Conservation (phyloP, 495 filamentous ascomycete genomes). For the Tricharina praecox region DNA sequence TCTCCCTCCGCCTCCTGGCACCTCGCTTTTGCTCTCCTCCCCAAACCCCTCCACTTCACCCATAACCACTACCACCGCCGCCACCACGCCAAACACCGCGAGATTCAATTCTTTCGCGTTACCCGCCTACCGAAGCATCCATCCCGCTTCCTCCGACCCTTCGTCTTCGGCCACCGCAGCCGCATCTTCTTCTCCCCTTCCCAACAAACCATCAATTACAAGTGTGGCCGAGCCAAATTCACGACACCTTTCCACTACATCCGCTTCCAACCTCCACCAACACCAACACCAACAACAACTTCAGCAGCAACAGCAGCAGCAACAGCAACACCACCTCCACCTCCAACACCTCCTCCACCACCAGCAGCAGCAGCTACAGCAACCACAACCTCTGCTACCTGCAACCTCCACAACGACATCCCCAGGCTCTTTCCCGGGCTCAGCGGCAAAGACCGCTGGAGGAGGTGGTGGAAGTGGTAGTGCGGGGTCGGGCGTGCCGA, state of each 20-base stretch:
- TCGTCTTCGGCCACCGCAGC: slow-evolving; percentile 14
- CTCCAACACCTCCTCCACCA: too few relatives aligned
- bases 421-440: slow-evolving; percentile 21
- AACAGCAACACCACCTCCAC: too few relatives aligned
- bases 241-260: slow-evolving; percentile 17
- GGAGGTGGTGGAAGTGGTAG: slow-evolving; percentile 26
- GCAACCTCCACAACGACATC: slow-evolving; percentile 24
- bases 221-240: slow-evolving; percentile 14
- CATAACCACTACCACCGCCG: too few relatives aligned
- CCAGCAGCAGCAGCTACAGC: too few relatives aligned
- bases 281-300: too few relatives aligned
- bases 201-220: slow-evolving; percentile 6
- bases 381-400: slow-evolving; percentile 22
- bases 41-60: slow-evolving; percentile 10
- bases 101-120: slow-evolving; percentile 10
- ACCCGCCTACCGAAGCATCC: slow-evolving; percentile 1
- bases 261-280: slow-evolving; percentile 13
- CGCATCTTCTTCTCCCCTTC: slow-evolving; percentile 5
- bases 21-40: slow-evolving; percentile 5
- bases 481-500: slow-evolving; percentile 36
- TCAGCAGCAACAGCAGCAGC: too few relatives aligned
- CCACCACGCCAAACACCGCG: slow-evolving; percentile 14
- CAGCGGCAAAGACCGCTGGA: slow-evolving; percentile 26
- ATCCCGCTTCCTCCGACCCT: slow-evolving; percentile 11
- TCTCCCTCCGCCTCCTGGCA: slow-evolving; percentile 1